Evolutionary conservation across 306 rosid species (phyloP).

Genomic region (Dryas alaskensis): DNA sequence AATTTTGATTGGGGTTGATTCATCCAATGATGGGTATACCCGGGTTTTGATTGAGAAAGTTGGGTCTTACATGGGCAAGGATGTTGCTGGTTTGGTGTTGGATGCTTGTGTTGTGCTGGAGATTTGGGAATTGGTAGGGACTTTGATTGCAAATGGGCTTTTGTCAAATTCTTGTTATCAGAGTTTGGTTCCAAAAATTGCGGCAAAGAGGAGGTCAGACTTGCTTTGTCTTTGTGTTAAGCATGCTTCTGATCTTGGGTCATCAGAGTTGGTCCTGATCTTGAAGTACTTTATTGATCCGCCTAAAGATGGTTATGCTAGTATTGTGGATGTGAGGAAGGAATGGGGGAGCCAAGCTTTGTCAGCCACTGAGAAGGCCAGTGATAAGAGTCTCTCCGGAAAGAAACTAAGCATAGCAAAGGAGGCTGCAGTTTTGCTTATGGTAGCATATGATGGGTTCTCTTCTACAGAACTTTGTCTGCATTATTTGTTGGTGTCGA

Average conservation of each 20-base stretch:
- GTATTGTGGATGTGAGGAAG: conserved; percentile 52
- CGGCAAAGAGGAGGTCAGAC: conserved; percentile 54
- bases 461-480: conserved; percentile 61
- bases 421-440: conserved; percentile 74
- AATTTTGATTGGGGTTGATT: conserved; percentile 35
- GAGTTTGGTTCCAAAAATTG: conserved; percentile 44
- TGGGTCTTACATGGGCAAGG: conserved; percentile 43
- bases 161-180: conserved; percentile 47
- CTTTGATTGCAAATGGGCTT: conserved; percentile 54
- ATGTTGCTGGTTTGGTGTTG: conserved; percentile 59
- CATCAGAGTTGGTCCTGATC: conserved; percentile 54
- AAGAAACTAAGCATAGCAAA: conserved; percentile 45
- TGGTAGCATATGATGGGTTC: conserved; percentile 76
- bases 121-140: conserved; percentile 71
- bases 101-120: conserved; percentile 57
- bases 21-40: conserved; percentile 32
- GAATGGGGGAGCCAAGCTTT: conserved; percentile 78
- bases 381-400: conserved; percentile 32
- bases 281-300: conserved; percentile 72
- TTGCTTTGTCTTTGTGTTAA: conserved; percentile 64
- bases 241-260: conserved; percentile 60
- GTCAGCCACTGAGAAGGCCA: conserved; percentile 52
- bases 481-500: conserved; percentile 70
- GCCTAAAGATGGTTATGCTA: conserved; percentile 35
- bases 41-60: conserved; percentile 45